These are phyloP conservation scores for Aspergillus alliaceus DNA, from an alignment of 2,329 filamentous ascomycete genomes.

Conservation along the genomic window DNA sequence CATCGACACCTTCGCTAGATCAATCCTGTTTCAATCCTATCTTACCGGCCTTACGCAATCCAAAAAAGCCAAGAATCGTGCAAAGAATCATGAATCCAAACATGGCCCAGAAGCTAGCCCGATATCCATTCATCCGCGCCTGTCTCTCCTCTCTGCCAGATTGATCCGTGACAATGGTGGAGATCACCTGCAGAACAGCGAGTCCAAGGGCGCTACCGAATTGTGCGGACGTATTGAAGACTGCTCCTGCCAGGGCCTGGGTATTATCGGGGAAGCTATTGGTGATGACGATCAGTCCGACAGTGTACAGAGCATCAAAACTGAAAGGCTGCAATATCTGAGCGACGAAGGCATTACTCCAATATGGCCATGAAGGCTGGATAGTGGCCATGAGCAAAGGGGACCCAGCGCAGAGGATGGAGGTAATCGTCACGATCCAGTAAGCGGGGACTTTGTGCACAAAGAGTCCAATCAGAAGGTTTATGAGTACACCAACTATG, in stretches of 20 bases:
- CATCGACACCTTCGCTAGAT: too few relatives aligned
- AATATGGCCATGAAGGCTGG: slow-evolving; percentile 52
- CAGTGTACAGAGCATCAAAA: slow-evolving; percentile 20
- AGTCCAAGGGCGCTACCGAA: slow-evolving; percentile 57
- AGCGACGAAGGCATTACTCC: slow-evolving; percentile 48
- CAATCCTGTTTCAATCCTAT: slow-evolving; percentile 49
- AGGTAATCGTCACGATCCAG: slow-evolving; percentile 42
- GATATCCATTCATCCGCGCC: slow-evolving; percentile 53
- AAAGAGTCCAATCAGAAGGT: slow-evolving; percentile 47
- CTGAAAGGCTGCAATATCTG: slow-evolving; percentile 23
- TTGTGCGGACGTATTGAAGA: slow-evolving; percentile 61
- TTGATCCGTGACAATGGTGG: slow-evolving; percentile 42
- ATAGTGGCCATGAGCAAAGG: slow-evolving; percentile 59
- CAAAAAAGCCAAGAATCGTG: slow-evolving; percentile 41
- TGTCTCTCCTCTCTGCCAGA: slow-evolving; percentile 24
- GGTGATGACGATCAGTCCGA: slow-evolving; percentile 16
- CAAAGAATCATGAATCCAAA: slow-evolving; percentile 48
- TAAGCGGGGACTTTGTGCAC: slow-evolving; percentile 45
- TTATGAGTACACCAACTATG: slow-evolving; percentile 43
- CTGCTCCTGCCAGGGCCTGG: slow-evolving; percentile 60
- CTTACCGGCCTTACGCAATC: slow-evolving; percentile 48
- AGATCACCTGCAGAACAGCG: slow-evolving; percentile 52
- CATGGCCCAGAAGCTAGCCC: slow-evolving; percentile 55
- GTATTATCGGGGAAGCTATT: slow-evolving; percentile 35
- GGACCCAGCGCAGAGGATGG: slow-evolving; percentile 45